A percentile compares a stretch with the other conserved stretches of the same genome.
Conservation (phyloP, 352 stramenopile species). For the Globisporangium spinosum region DNA sequence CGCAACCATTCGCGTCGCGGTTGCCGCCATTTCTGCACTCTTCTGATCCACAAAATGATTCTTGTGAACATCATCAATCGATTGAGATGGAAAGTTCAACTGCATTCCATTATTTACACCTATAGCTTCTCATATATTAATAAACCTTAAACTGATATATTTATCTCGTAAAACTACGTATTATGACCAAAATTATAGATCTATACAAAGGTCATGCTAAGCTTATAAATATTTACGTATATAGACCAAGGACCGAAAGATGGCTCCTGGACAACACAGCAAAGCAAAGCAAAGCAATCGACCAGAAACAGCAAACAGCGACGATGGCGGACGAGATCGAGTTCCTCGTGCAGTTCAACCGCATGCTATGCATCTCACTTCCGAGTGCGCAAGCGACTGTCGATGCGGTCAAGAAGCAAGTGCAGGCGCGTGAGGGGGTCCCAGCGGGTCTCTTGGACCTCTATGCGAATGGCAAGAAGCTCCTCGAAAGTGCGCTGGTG, state of each 20-base stretch:
- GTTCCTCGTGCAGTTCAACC: slow-evolving; percentile 81
- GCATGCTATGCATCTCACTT: slow-evolving; percentile 74
- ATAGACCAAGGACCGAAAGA: background rate
- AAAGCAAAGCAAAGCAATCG: slow-evolving; percentile 6
- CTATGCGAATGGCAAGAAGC: slow-evolving; percentile 48
- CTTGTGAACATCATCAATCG: background rate
- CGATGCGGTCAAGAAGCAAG: slow-evolving; percentile 29
- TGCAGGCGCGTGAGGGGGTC: slow-evolving; percentile 48
- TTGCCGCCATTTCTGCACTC: background rate
- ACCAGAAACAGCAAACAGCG: background rate
- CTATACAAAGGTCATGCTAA: background rate
- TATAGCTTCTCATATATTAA: background rate
- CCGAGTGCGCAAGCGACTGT: slow-evolving; percentile 32
- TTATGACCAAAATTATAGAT: background rate
- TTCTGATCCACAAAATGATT: background rate
- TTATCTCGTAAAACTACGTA: background rate
- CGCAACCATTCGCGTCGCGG: background rate
- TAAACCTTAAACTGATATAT: background rate
- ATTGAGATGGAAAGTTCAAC: background rate
- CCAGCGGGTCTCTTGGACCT: slow-evolving; percentile 51
- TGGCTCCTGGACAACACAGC: background rate
- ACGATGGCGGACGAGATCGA: slow-evolving; percentile 51
- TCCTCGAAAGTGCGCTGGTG: slow-evolving; percentile 39
- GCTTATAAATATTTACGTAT: background rate
- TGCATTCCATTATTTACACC: background rate